Base-by-base conservation (phyloP, 1,284 basidiomycete genomes). In the Somion occarium region DNA sequence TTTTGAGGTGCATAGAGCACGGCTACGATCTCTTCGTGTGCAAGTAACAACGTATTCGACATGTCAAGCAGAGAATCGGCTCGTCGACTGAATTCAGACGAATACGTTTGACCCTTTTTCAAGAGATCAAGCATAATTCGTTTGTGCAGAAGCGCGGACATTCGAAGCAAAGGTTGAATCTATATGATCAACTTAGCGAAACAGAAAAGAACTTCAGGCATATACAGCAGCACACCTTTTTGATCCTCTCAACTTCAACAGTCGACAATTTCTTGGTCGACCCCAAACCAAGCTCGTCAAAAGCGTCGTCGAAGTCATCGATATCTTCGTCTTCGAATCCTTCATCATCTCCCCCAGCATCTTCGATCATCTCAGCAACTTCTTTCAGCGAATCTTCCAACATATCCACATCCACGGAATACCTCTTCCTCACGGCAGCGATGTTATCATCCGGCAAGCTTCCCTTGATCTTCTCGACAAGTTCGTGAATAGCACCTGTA, bases 1-100 rank as follows among this genome's bases (percentile, higher is more conserved):
- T 80, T 72, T 60, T 88, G 86, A 1, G 85, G 83, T 0, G 78
- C 58, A 62, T 88, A 84, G 38, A 86, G 67, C 1, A 81, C 68
- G 12, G 82, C 72, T 23, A 84, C 75, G 44, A 89, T 69, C 41
- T 89, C 84, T 60, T 89, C 87, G 9, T 74, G 67, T 18, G 73
- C 68, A 22, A 82, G 67, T 12, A 88, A 73, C 5, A 69, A 60
- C 13, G 73, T 67, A 5, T 64, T 57, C 18, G 85, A 88, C 15
- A 69, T 68, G 1, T 62, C 41, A 3, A 78, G 72, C 4, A 88
- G 68, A n/a, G 60, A 51, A 61, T 87, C 84, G 15, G 68, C 52
- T 24, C 23, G 53, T 34, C 51, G 45, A 22, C 55, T 56, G 48
- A 61, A 62, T 47, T 57, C 46, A 13, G 63, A 49, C 1, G 58